Evolutionary conservation across 148 eudicot genomes (phyloP).

Genomic region (Silene latifolia): DNA sequence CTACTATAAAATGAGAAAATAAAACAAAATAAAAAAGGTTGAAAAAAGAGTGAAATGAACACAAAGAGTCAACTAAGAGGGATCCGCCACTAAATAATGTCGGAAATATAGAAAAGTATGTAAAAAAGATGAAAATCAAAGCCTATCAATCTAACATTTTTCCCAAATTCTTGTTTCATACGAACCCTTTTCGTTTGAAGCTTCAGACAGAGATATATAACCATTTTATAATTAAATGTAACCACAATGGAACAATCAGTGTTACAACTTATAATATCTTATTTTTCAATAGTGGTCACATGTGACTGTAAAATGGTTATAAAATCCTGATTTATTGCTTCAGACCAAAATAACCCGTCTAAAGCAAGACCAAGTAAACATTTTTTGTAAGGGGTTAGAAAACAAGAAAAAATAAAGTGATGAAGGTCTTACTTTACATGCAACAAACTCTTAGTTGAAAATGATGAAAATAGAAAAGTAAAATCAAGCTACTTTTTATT

Average conservation of each 20-base stretch:
- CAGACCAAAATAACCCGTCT: too few relatives aligned
- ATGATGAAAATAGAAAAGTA: background rate
- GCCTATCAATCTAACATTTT: background rate
- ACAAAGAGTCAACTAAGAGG: slow-evolving; percentile 27
- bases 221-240: too few relatives aligned
- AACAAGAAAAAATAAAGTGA: background rate
- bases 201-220: too few relatives aligned
- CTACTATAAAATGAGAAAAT: slow-evolving; percentile 2
- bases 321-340: too few relatives aligned
- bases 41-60: background rate
- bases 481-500: slow-evolving; percentile 12
- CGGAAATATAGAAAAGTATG: slow-evolving; percentile 16
- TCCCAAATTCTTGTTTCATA: too few relatives aligned
- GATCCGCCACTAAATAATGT: slow-evolving; percentile 30
- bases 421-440: slow-evolving; percentile 3
- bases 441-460: background rate
- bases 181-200: too few relatives aligned
- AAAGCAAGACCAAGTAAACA: too few relatives aligned
- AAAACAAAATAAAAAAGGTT: background rate
- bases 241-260: too few relatives aligned
- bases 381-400: slow-evolving; percentile 20
- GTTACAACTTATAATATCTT: too few relatives aligned
- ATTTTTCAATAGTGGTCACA: too few relatives aligned
- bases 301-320: too few relatives aligned
- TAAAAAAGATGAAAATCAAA: background rate